A percentile compares a stretch with the other conserved stretches of the same genome.
These are phyloP conservation scores for Boletus huronensis DNA, from an alignment of 768 basidiomycete species.

Conservation along the genomic window DNA sequence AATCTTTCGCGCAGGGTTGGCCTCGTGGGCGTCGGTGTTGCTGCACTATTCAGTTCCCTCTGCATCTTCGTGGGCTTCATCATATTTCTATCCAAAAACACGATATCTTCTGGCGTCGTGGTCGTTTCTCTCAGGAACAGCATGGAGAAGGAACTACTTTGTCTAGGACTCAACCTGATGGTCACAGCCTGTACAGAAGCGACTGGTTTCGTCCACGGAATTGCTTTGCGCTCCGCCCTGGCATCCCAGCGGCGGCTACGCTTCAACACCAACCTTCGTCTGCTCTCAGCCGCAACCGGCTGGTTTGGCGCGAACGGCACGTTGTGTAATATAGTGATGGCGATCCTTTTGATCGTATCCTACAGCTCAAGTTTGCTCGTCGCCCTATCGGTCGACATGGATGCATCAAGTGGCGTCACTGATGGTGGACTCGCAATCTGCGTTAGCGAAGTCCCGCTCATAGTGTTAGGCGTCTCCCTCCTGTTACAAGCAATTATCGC, in stretches of 20 bases:
- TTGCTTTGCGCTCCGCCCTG: constrained; percentile 28
- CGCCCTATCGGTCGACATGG: constrained; percentile 13
- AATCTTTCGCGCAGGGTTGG: constrained; percentile 20
- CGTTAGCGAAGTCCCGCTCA: constrained; percentile 25
- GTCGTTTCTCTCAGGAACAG: constrained; percentile 13
- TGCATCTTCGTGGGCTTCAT: constrained; percentile 26
- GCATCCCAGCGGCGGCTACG: constrained; percentile 22
- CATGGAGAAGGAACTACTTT: constrained; percentile 20
- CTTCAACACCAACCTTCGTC: constrained; percentile 31
- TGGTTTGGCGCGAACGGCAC: constrained; percentile 24
- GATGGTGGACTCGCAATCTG: constrained; percentile 9
- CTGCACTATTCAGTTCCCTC: constrained; percentile 19
- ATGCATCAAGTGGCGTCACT: constrained; percentile 10
- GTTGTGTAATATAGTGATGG: constrained; percentile 20
- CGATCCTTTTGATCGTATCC: constrained; percentile 28
- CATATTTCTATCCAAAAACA: constrained; percentile 20
- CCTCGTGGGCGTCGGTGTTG: constrained; percentile 23
- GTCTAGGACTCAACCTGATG: constrained; percentile 27
- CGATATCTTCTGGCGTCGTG: constrained; percentile 24
- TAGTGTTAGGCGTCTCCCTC: constrained; percentile 26
- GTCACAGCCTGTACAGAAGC: constrained; percentile 29
- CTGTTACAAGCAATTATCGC: constrained; percentile 25
- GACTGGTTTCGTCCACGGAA: constrained; percentile 27
- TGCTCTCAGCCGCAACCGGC: constrained; percentile 22
- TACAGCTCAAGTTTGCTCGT: constrained; percentile 29